These are phyloP conservation scores for Naumovozyma dairenensis DNA, from an alignment of 805 yeast species.

Conservation along the genomic window DNA sequence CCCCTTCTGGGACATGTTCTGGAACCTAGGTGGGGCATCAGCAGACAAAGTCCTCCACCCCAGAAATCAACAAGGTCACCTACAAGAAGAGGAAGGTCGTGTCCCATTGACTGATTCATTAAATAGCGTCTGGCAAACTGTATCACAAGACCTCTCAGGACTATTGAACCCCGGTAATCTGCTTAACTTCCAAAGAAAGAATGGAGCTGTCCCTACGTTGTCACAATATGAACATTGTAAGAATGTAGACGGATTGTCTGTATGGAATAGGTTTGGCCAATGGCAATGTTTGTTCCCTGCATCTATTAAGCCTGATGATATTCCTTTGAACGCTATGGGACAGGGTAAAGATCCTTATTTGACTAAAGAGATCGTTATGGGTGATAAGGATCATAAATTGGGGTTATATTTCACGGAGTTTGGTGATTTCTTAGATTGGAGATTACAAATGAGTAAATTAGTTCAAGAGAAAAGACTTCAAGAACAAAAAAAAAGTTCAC, in stretches of 20 bases:
- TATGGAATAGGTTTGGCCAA: constrained; percentile 77
- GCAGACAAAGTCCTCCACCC: no score
- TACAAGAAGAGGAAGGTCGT: no score
- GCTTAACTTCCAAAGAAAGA: no score
- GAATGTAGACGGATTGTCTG: constrained; percentile 54
- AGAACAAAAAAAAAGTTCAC: background rate
- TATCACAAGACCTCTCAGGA: no score
- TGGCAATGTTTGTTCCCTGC: constrained; percentile 87
- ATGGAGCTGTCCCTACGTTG: constrained; percentile 42
- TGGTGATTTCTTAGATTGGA: constrained; percentile 61
- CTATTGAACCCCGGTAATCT: no score
- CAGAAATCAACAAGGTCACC: no score
- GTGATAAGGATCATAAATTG: constrained; percentile 33
- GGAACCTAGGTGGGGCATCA: no score
- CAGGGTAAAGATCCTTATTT: constrained; percentile 30
- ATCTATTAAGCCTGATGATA: background rate
- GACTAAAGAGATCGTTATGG: constrained; percentile 51
- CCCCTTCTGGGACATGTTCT: no score
- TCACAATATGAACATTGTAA: constrained; percentile 54
- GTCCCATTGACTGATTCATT: no score
- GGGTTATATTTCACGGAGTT: constrained; percentile 59
- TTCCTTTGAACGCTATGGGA: constrained; percentile 9
- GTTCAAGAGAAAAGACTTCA: constrained; percentile 27
- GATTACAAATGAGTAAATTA: constrained; percentile 41
- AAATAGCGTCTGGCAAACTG: no score